Evolutionary conservation across 2,329 filamentous ascomycete genomes (phyloP).

Genomic region (Xylogone sp.): DNA sequence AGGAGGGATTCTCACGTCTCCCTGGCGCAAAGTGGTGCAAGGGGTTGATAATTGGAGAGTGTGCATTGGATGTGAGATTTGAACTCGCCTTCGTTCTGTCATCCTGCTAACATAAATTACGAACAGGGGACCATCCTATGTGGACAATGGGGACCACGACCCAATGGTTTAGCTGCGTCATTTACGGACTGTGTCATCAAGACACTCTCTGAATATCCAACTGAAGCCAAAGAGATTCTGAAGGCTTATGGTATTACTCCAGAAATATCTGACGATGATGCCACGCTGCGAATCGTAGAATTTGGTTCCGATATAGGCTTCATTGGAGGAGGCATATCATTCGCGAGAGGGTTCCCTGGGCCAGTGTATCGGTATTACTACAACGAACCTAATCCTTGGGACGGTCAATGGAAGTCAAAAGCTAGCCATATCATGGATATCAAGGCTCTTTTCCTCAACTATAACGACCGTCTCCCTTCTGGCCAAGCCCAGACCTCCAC

Average conservation of each 20-base stretch:
- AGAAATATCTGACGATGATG: constrained; percentile 35
- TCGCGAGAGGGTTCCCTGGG: constrained; percentile 33
- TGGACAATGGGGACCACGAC: constrained; percentile 10
- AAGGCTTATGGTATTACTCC: constrained; percentile 33
- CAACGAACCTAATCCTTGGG: constrained; percentile 44
- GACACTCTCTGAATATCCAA: constrained; percentile 23
- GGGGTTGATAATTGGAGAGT: constrained; percentile 43
- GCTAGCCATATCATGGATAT: constrained; percentile 42
- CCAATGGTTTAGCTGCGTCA: constrained; percentile 26
- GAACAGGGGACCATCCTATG: constrained; percentile 5
- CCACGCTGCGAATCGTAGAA: constrained; percentile 35
- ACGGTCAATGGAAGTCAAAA: constrained; percentile 35
- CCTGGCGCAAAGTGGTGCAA: constrained; percentile 41
- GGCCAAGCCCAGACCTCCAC: constrained; percentile 28
- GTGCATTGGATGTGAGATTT: constrained; percentile 39
- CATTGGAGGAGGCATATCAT: constrained; percentile 37
- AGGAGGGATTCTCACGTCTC: constrained; percentile 17
- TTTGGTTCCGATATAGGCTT: constrained; percentile 43
- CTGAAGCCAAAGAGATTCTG: constrained; percentile 26
- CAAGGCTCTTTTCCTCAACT: constrained; percentile 42
- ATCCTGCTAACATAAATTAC: background rate
- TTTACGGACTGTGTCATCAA: constrained; percentile 29
- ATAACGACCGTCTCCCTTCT: constrained; percentile 32
- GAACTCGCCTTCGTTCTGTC: constrained; percentile 10
- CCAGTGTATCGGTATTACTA: constrained; percentile 38